phyloP scores from a whole-genome alignment of 345 rosid genomes.

The Raphanus sativus region DNA sequence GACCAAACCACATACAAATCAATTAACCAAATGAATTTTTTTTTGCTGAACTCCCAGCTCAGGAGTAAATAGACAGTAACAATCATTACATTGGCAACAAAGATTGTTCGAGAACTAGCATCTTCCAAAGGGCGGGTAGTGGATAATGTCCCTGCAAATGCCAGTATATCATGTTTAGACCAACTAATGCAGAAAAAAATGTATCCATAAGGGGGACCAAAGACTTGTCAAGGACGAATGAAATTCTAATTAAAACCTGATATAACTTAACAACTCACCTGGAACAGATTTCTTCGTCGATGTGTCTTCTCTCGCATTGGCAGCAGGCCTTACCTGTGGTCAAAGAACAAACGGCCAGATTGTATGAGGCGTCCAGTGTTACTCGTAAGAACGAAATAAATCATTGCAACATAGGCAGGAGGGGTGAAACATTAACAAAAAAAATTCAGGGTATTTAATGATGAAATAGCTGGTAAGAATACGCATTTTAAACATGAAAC shows the following conservation, averaged over 20 bases:
- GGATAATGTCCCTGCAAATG: slow-evolving; percentile 52
- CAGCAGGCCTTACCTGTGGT: slow-evolving; percentile 50
- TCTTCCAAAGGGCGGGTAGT: slow-evolving; percentile 71
- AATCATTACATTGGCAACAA: slow-evolving; percentile 78
- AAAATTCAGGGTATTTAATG: neutral
- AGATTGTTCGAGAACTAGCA: slow-evolving; percentile 83
- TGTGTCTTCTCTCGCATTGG: slow-evolving; percentile 43
- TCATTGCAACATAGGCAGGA: neutral
- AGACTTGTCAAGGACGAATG: neutral
- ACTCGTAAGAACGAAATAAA: neutral
- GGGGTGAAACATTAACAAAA: neutral
- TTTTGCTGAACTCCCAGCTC: neutral
- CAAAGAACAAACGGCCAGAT: slow-evolving; percentile 24
- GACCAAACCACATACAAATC: slow-evolving; percentile 15
- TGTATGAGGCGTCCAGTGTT: neutral
- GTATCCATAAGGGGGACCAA: neutral
- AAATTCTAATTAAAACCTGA: neutral
- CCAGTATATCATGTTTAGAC: slow-evolving; percentile 22
- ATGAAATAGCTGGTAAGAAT: neutral
- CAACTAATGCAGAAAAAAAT: neutral
- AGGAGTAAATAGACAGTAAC: neutral
- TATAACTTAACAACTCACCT: slow-evolving; percentile 50
- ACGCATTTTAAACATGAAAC: slow-evolving; percentile 33
- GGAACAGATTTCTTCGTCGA: slow-evolving; percentile 44
- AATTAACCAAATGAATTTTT: slow-evolving; percentile 7